Percentiles rank a stretch among this genome's conserved stretches.
These are phyloP conservation scores for Cymbopogon citratus DNA, from an alignment of 176 grass and related monocot genomes.

Conservation along the genomic window DNA sequence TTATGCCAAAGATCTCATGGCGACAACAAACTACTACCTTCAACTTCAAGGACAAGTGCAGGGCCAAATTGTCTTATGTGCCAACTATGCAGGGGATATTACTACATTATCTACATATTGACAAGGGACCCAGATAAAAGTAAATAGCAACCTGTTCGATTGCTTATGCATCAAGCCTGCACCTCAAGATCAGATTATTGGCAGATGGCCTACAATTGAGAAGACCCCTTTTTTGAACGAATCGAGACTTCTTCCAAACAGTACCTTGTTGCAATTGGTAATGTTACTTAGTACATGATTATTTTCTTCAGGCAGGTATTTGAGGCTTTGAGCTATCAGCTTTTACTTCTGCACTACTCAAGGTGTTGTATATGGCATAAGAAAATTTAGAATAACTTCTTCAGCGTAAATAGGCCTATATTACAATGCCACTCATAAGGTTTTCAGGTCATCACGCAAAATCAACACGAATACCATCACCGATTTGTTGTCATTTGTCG, in stretches of 20 bases:
- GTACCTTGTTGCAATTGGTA: not conserved
- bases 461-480: not conserved
- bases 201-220: not conserved
- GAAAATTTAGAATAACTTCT: not conserved
- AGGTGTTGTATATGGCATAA: not conserved
- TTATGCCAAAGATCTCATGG: not conserved
- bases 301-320: too few relatives aligned
- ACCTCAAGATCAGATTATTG: not conserved
- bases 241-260: not conserved
- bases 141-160: not conserved
- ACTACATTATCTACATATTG: not conserved
- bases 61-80: not conserved
- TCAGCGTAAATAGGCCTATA: not conserved
- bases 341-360: not conserved
- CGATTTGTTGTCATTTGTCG: not conserved
- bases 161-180: not conserved
- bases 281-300: not conserved
- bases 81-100: not conserved
- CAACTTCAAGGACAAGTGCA: not conserved
- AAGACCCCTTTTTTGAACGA: not conserved
- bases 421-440: not conserved
- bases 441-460: conserved; percentile 5
- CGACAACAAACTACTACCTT: not conserved
- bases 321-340: not conserved
- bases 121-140: not conserved